phyloP scores from a whole-genome alignment of 352 stramenopile genomes.

The Elongisporangium undulatum region DNA sequence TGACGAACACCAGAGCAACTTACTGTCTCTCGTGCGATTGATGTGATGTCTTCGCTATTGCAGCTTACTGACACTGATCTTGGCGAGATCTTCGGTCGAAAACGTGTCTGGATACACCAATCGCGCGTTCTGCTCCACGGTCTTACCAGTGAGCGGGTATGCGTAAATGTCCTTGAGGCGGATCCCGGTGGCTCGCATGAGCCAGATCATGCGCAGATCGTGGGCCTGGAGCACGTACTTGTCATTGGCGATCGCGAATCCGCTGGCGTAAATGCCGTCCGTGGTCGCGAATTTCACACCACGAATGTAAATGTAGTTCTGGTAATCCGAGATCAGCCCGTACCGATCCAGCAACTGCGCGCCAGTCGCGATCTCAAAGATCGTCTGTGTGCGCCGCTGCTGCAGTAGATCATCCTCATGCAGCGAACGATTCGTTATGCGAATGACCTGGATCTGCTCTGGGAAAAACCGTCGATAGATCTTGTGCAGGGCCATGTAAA shows the following conservation, averaged over 20 bases:
- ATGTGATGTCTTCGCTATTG: too few relatives aligned
- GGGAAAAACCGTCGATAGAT: not conserved
- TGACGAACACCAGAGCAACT: too few relatives aligned
- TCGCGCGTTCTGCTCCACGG: not conserved
- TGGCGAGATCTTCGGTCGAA: not conserved
- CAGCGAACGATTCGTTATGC: not conserved
- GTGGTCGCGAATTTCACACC: conserved; percentile 16
- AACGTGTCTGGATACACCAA: conserved; percentile 6
- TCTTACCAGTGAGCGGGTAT: conserved; percentile 2
- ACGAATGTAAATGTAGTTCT: conserved; percentile 10
- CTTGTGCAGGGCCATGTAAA: not conserved
- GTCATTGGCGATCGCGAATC: conserved; percentile 13
- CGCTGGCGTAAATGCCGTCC: conserved; percentile 14
- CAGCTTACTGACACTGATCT: not conserved
- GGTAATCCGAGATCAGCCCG: conserved; percentile 8
- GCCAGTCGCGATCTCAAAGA: not conserved
- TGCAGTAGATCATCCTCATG: not conserved
- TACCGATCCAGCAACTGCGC: not conserved
- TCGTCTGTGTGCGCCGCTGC: not conserved
- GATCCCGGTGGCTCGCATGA: conserved; percentile 7
- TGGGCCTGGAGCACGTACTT: conserved; percentile 11
- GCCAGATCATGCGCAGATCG: conserved; percentile 4
- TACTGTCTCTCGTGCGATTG: too few relatives aligned
- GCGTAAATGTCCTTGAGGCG: conserved; percentile 4
- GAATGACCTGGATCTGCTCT: not conserved